These are phyloP conservation scores for Lycium ferocissimum DNA, from an alignment of 257 asterid species.

Conservation along the genomic window DNA sequence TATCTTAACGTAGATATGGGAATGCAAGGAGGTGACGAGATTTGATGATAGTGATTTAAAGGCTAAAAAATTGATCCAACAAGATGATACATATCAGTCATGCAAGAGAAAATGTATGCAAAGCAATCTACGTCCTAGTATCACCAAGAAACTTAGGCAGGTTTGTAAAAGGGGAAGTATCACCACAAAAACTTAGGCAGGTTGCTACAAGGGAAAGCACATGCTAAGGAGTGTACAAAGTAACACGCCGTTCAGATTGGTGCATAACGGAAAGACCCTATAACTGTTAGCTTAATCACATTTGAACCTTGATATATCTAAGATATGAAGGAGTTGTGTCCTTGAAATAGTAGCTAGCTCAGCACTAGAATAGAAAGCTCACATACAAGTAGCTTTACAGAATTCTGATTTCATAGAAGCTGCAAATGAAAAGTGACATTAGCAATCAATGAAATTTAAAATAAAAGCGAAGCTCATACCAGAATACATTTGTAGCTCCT, in stretches of 20 bases:
- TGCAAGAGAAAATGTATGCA: constrained; percentile 1
- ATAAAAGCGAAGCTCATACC: constrained; percentile 59
- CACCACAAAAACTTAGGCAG: background rate
- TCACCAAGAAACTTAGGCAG: constrained; percentile 7
- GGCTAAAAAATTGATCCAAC: background rate
- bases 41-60: background rate
- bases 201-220: constrained; percentile 14
- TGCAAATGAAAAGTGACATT: background rate
- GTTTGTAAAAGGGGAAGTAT: background rate
- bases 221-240: background rate
- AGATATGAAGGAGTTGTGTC: background rate
- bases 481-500: constrained; percentile 95
- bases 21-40: constrained; percentile 7
- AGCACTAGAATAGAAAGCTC: background rate
- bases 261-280: background rate
- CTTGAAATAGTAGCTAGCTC: background rate
- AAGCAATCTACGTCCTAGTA: background rate
- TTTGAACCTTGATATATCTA: background rate
- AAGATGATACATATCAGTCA: background rate
- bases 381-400: background rate
- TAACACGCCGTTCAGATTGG: background rate
- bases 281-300: constrained; percentile 6
- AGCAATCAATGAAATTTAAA: background rate
- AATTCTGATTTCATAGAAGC: background rate
- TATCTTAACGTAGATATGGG: background rate